Percentiles rank a stretch among this genome's conserved stretches.
Conservation (phyloP, 441 rosid genomes). For the Erodium chrysanthum region DNA sequence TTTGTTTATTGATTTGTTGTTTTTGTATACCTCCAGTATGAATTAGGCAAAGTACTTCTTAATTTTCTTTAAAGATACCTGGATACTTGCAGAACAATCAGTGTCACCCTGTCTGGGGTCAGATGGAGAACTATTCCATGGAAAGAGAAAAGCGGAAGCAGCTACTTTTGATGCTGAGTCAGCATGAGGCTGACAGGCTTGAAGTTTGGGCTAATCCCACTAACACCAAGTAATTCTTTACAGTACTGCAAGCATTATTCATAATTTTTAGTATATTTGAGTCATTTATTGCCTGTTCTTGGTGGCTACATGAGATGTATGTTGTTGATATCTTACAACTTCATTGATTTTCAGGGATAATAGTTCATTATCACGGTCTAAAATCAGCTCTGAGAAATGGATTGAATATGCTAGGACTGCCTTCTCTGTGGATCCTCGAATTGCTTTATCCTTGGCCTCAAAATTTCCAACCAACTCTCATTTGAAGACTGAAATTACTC, state of each 20-base stretch:
- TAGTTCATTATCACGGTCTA: slow-evolving; percentile 36
- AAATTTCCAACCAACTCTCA: slow-evolving; percentile 68
- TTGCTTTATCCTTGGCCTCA: slow-evolving; percentile 70
- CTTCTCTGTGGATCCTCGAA: slow-evolving; percentile 80
- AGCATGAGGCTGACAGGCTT: slow-evolving; percentile 97
- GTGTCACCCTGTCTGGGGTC: slow-evolving; percentile 92
- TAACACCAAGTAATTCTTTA: slow-evolving; percentile 33
- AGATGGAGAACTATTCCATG: slow-evolving; percentile 61
- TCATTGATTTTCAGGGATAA: slow-evolving; percentile 48
- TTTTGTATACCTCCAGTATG: background rate
- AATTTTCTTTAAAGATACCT: slow-evolving; percentile 18
- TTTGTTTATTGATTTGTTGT: background rate
- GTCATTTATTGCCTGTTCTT: background rate
- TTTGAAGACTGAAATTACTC: slow-evolving; percentile 72
- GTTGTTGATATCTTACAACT: slow-evolving; percentile 18
- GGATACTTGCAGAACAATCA: slow-evolving; percentile 49
- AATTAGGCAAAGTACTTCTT: background rate
- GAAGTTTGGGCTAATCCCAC: slow-evolving; percentile 97
- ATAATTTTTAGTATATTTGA: background rate
- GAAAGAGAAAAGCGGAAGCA: slow-evolving; percentile 89
- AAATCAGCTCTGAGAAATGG: slow-evolving; percentile 81
- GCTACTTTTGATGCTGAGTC: slow-evolving; percentile 86
- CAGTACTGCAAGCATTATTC: background rate
- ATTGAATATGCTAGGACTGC: slow-evolving; percentile 76
- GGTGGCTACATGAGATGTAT: slow-evolving; percentile 9